Evolutionary conservation across 805 yeast genomes (phyloP), one percentile per base, ranked within the genome.

Genomic region (Cyberlindnera misumaiensis): DNA sequence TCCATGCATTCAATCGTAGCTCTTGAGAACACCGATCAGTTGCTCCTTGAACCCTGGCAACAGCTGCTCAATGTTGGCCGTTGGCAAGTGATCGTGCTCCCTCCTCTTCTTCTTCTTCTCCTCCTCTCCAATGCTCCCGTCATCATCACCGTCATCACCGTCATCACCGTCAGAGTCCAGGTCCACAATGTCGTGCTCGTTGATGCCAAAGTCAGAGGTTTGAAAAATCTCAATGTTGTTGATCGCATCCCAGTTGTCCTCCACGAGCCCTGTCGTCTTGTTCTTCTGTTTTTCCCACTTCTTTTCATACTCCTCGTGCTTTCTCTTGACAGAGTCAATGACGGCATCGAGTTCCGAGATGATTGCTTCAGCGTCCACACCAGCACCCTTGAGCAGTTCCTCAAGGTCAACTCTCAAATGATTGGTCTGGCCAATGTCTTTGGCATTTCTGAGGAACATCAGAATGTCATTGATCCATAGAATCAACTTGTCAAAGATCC

Each of bases 401-500:
- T 52, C 57, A 24, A 85, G 53, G 45, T 76, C 73, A 4, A 84
- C 48, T 40, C 67, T 61, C 34, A 67, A 62, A 5, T 16, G 28
- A 43, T 44, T 12, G 5, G 12, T 13, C 13, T 55, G 59, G 6
- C 62, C 53, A 4, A 64, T 64, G 11, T 50, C 62, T 51, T 71
- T 79, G 40, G 89, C 85, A 37, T 68, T 65, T 40, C 84, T 72
- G 36, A 89, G 62, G 44, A 85, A 75, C 11, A 65, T 63, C 20
- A 88, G 63, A 37, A 87, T 76, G 14, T 68, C 64, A 42, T 83
- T 77, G 32, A 86, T 67, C 97, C 97, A 90, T 5, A 59, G 59
- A 32, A 86, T 70, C 37, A 93, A 62, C 4, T 78, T 77, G 36
- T 79, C 76, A 61, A 90, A 90, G 5, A 90, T 62, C 4, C 78